Conservation (phyloP, 805 yeast species). For the Saccharomycopsis sp. region DNA sequence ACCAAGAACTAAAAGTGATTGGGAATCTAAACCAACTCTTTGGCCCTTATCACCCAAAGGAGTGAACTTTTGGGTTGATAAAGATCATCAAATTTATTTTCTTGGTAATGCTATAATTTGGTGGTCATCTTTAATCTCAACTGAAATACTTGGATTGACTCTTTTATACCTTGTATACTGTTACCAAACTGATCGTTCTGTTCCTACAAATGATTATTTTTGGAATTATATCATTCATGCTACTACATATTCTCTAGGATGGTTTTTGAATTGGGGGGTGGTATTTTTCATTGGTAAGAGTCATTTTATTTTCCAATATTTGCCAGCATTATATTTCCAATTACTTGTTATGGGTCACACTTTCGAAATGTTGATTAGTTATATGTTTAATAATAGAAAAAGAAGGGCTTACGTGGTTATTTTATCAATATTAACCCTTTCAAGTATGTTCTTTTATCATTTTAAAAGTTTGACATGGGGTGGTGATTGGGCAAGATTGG, state of each 20-base stretch:
- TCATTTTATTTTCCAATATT: conserved; percentile 74
- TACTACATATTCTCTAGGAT: conserved; percentile 71
- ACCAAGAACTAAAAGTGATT: conserved; percentile 21
- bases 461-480: neutral
- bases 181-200: conserved; percentile 72
- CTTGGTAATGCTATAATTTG: conserved; percentile 67
- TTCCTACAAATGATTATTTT: conserved; percentile 32
- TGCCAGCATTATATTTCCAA: conserved; percentile 76
- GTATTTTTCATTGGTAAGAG: conserved; percentile 79
- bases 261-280: conserved; percentile 70
- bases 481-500: neutral
- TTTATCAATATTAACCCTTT: neutral
- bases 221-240: conserved; percentile 53
- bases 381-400: conserved; percentile 23
- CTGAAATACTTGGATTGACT: conserved; percentile 38
- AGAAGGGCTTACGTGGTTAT: neutral
- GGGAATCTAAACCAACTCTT: conserved; percentile 73
- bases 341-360: conserved; percentile 53
- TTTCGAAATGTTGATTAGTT: conserved; percentile 38
- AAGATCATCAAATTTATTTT: conserved; percentile 45
- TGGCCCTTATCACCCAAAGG: conserved; percentile 79
- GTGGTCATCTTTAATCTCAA: conserved; percentile 57
- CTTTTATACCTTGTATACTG: conserved; percentile 43
- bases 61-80: conserved; percentile 67
- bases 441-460: neutral